A percentile compares a stretch with the other conserved stretches of the same genome.
Conservation (phyloP, 2,329 filamentous ascomycete species). For the Cryphonectria nitschkei region DNA sequence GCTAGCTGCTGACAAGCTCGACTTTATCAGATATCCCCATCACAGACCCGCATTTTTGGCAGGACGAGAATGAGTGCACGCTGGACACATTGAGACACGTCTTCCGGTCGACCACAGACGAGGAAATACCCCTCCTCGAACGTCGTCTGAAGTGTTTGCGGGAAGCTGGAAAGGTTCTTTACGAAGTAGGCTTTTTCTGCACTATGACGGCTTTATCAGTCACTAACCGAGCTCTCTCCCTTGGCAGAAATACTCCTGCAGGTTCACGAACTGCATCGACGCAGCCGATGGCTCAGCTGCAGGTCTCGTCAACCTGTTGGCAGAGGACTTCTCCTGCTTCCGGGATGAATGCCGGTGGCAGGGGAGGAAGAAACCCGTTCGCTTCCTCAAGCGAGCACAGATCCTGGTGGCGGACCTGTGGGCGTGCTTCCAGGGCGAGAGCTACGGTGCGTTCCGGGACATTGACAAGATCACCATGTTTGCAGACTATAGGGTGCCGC, state of each 20-base stretch:
- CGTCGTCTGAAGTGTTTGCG: conserved; percentile 79
- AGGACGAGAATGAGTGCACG: conserved; percentile 74
- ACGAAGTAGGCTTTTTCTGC: conserved; percentile 62
- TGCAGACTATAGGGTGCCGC: conserved; percentile 94
- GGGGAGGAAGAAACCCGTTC: conserved; percentile 68
- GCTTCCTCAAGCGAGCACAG: conserved; percentile 91
- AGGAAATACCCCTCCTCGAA: conserved; percentile 82
- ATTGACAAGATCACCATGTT: conserved; percentile 99
- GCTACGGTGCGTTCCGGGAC: conserved; percentile 81
- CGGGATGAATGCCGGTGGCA: conserved; percentile 79
- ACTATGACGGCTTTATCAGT: not conserved
- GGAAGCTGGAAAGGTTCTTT: conserved; percentile 80
- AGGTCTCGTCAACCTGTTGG: conserved; percentile 81
- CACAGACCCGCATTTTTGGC: conserved; percentile 86
- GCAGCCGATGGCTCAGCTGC: conserved; percentile 80
- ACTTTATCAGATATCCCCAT: conserved; percentile 73
- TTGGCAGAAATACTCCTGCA: conserved; percentile 72
- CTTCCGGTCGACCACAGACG: conserved; percentile 84
- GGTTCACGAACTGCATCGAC: conserved; percentile 72
- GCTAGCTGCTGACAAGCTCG: conserved; percentile 16
- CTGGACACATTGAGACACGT: conserved; percentile 74
- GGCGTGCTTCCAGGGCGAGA: conserved; percentile 87
- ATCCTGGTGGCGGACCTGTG: conserved; percentile 95
- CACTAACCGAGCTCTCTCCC: conserved; percentile 27
- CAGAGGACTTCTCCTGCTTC: conserved; percentile 82